Percentiles rank a stretch among this genome's conserved stretches.
phyloP scores from a whole-genome alignment of 768 basidiomycete genomes.

The Mycena olivaceomarginata region DNA sequence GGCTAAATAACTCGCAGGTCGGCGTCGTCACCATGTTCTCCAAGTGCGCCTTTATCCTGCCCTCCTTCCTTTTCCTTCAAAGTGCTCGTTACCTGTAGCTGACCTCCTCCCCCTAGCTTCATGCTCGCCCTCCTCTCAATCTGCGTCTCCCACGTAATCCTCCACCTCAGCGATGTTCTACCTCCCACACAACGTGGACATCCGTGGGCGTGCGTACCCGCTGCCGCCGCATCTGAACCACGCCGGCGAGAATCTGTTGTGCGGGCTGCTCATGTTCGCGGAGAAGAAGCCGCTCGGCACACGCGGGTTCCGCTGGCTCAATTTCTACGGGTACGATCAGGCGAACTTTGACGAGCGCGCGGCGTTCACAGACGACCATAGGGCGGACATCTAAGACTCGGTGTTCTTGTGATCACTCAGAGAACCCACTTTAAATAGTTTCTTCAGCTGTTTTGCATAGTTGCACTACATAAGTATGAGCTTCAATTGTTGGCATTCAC shows the following conservation, averaged over 20 bases:
- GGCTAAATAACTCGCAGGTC: conserved; percentile 77
- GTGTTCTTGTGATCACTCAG: too few species aligned
- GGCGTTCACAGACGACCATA: conserved; percentile 80
- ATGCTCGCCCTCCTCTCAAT: conserved; percentile 44
- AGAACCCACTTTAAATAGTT: too few species aligned
- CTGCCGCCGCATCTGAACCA: conserved; percentile 97
- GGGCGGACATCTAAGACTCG: conserved; percentile 89
- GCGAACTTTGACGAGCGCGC: conserved; percentile 96
- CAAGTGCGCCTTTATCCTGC: conserved; percentile 29
- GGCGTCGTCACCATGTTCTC: conserved; percentile 46
- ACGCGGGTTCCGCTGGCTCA: conserved; percentile 94
- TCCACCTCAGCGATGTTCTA: conserved; percentile 70
- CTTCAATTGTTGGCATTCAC: too few species aligned
- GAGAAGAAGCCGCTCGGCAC: conserved; percentile 87
- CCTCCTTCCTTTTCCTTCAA: neutral
- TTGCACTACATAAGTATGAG: too few species aligned
- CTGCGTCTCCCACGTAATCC: conserved; percentile 45
- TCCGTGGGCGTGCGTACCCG: conserved; percentile 97
- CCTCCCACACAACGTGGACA: conserved; percentile 97
- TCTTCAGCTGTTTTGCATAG: too few species aligned
- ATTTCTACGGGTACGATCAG: conserved; percentile 96
- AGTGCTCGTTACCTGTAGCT: neutral
- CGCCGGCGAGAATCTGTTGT: conserved; percentile 94
- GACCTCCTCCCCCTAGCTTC: conserved; percentile 36
- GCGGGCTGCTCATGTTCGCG: conserved; percentile 91